These are phyloP conservation scores for Umbelopsis ramanniana DNA, from an alignment of 192 early-diverging fungal genomes.

Conservation along the genomic window DNA sequence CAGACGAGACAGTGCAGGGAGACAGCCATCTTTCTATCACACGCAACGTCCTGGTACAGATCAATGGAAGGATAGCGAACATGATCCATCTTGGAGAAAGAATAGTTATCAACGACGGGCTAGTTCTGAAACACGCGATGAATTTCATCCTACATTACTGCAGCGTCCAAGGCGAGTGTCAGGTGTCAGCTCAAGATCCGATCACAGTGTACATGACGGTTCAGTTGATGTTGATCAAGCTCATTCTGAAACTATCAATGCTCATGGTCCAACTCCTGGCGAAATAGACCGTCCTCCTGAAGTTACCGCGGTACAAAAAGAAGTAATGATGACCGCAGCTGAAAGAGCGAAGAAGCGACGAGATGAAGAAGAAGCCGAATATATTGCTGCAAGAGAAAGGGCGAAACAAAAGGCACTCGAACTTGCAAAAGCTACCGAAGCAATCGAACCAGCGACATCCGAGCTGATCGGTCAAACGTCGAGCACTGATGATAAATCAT, in stretches of 20 bases:
- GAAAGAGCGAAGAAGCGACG: conserved; percentile 44
- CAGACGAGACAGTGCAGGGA: not conserved
- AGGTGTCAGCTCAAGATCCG: conserved; percentile 26
- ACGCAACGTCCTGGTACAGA: not conserved
- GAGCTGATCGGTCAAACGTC: not conserved
- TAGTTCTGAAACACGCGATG: not conserved
- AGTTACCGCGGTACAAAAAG: conserved; percentile 37
- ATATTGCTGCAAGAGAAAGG: conserved; percentile 33
- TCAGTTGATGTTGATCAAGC: not conserved
- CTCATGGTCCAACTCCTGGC: not conserved
- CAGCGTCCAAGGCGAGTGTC: conserved; percentile 32
- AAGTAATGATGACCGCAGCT: conserved; percentile 43
- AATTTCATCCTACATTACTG: conserved; percentile 33
- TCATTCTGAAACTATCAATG: not conserved
- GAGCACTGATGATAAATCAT: not conserved
- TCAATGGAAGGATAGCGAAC: conserved; percentile 7
- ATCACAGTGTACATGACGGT: conserved; percentile 11
- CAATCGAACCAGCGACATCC: not conserved
- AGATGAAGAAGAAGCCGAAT: conserved; percentile 44
- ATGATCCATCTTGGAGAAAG: not conserved
- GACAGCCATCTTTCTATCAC: not conserved
- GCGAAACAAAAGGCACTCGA: conserved; percentile 42
- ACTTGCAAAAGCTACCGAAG: conserved; percentile 26
- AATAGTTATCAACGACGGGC: conserved; percentile 1
- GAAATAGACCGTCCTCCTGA: conserved; percentile 28